Base-by-base conservation (phyloP, 176 grass and related monocot genomes). In the Puya raimondii region DNA sequence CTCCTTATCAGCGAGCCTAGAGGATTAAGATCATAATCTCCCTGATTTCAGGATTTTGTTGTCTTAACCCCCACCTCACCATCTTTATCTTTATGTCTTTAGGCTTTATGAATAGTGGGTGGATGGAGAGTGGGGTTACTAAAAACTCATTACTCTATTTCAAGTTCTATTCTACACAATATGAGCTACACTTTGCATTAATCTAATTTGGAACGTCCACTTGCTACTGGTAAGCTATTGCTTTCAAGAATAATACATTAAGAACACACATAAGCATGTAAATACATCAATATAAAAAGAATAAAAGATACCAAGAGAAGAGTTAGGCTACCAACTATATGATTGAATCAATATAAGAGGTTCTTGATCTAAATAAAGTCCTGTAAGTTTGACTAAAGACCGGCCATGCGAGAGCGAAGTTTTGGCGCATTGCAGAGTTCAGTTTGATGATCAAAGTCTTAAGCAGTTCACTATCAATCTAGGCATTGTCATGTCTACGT, bases 31-130 rank as follows among this genome's bases (percentile, higher is more conserved):
- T 88, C 49, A 53, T 83, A 63, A 67, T 67, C 27, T 75, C 88
- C 91, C 71, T 67, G 71, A 86, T 86, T 91, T 80, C 80, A 86
- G 91, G 88, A 84, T 78, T 88, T 69, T 86, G 91, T 78, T 88
- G 67, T 83, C 77, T 78, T 86, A 84, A 80, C 27, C 69, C 80
- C n/a, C 78, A 88, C 85, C 76, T 86, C 87, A 81, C 74, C 76
- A 74, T 72, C 82, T 67, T 88, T 78, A 66, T 74, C 50, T 86
- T 81, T 81, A 74, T 73, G 76, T 80, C 49, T 78, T 50, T 67
- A 50, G 61, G 69, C 77, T 51, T 71, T 91, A 79, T 69, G 20
- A 47, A 29, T 71, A 8, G 54, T 13, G 26, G 33, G 64, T 67
- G 79, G 79, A n/a, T 48, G 70, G 26, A 56, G 29, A 66, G 72